Conservation (phyloP, 495 filamentous ascomycete genomes). For the Patellaria atrata region DNA sequence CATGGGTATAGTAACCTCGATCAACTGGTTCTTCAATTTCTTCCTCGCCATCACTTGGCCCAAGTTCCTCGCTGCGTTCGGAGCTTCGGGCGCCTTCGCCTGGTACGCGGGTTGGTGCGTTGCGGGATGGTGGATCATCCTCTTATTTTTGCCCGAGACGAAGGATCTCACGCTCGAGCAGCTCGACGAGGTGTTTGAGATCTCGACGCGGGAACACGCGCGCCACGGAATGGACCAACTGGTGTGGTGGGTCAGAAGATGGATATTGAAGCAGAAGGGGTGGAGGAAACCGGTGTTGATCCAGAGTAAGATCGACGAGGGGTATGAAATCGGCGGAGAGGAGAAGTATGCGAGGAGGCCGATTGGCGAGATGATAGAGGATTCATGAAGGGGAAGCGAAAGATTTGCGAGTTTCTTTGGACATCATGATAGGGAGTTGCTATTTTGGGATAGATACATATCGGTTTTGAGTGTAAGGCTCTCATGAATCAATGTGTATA, state of each 20-base stretch:
- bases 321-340: no score
- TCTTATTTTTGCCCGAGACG: slow-evolving; percentile 19
- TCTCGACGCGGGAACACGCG: slow-evolving; percentile 11
- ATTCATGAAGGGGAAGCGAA: no score
- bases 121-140: slow-evolving; percentile 9
- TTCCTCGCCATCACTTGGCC: slow-evolving; percentile 56
- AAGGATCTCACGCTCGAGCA: slow-evolving; percentile 18
- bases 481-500: no score
- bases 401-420: no score
- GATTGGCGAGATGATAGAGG: no score
- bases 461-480: no score
- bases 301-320: no score
- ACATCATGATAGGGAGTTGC: no score
- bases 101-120: slow-evolving; percentile 41
- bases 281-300: slow-evolving; percentile 9
- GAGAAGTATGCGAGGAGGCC: no score
- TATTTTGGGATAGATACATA: no score
- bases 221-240: slow-evolving; percentile 10
- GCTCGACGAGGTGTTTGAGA: slow-evolving; percentile 21
- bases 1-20: slow-evolving; percentile 41
- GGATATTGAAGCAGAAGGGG: slow-evolving; percentile 10
- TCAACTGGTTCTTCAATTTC: slow-evolving; percentile 57
- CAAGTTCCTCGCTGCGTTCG: slow-evolving; percentile 37
- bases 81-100: slow-evolving; percentile 44
- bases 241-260: slow-evolving; percentile 14